Evolutionary conservation across 495 filamentous ascomycete genomes (phyloP), one percentile per base, ranked within the genome.

Genomic region (Penicillium verhagenii): DNA sequence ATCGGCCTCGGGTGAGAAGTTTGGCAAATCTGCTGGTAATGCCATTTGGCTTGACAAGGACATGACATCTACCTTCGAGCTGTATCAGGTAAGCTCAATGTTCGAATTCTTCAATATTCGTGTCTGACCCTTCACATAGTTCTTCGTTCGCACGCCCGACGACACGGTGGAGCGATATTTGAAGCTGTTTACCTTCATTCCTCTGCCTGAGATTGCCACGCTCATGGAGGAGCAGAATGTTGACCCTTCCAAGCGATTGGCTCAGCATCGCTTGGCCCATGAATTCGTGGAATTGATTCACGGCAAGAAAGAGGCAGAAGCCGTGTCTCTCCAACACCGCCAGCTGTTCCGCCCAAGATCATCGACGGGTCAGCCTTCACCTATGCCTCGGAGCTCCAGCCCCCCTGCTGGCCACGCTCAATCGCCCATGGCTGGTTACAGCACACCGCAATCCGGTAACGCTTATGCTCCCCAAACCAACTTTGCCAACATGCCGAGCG

Each of bases 11-110:
- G 95, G 95, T 3, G 83, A 81, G 63, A 99, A 99, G 71, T 92
- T 97, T 65, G 94, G 94, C 16, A 99, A 99, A 70, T 95, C 87
- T 50, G 87, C 92, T 16, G 93, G 91, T 13, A 97, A 97, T 67
- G 92, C 95, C 2, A 73, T 99, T 19, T 97, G 94, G 94, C 82
- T 99, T 2, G 91, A 96, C 68, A 78, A 72, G 48, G 84, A 84
- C 58, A 81, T 89, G 80, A 96, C 93, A 1, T 84, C 80, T 20
- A 71, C 83, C 0, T 97, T 92, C 58, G 90, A 97, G 53, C 78
- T 97, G 2, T 97, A 97, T 68, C 83, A 85, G 64, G 85, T 86
- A 68, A 46, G 52, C 14, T 19, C 4, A 2, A 24, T 63, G 57
- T n/a, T n/a, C 24, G n/a, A 5, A 20, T 10, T 55, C 13, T 19